Conservation (phyloP, 1,139 yeast genomes). For the Candida pseudoviswanathii region DNA sequence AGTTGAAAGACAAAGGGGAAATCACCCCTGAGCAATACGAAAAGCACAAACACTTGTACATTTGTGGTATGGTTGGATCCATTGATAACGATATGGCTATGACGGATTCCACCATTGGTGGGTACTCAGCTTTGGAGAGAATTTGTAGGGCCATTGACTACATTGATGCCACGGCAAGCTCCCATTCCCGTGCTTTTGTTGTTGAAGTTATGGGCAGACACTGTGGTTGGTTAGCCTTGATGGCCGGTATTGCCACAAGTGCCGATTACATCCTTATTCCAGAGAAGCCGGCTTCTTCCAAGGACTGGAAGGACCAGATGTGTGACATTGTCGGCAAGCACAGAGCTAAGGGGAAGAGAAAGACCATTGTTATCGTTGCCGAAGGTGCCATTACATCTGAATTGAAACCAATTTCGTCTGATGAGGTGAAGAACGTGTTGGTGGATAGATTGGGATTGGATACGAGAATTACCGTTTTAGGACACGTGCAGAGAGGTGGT, state of each 20-base stretch:
- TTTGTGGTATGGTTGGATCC: slow-evolving; percentile 80
- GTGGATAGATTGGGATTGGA: slow-evolving; percentile 69
- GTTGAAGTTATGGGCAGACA: slow-evolving; percentile 92
- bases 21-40: slow-evolving; percentile 55
- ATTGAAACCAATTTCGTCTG: slow-evolving; percentile 63
- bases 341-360: slow-evolving; percentile 71
- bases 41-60: slow-evolving; percentile 60
- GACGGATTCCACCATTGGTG: slow-evolving; percentile 83
- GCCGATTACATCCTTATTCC: slow-evolving; percentile 83
- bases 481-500: slow-evolving; percentile 88
- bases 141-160: slow-evolving; percentile 79
- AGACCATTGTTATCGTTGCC: slow-evolving; percentile 79
- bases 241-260: slow-evolving; percentile 82
- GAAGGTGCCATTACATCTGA: slow-evolving; percentile 79
- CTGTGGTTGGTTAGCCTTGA: slow-evolving; percentile 84
- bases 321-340: slow-evolving; percentile 66
- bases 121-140: slow-evolving; percentile 74
- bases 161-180: slow-evolving; percentile 82
- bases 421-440: slow-evolving; percentile 67
- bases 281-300: slow-evolving; percentile 67
- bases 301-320: slow-evolving; percentile 69
- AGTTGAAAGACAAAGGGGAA: slow-evolving; percentile 51
- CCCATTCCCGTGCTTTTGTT: slow-evolving; percentile 82
- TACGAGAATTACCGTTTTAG: slow-evolving; percentile 77
- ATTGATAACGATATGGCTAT: slow-evolving; percentile 85